A percentile compares a stretch with the other conserved stretches of the same genome.
Conservation (phyloP, 2,329 filamentous ascomycete species). For the Neonectria sp. region DNA sequence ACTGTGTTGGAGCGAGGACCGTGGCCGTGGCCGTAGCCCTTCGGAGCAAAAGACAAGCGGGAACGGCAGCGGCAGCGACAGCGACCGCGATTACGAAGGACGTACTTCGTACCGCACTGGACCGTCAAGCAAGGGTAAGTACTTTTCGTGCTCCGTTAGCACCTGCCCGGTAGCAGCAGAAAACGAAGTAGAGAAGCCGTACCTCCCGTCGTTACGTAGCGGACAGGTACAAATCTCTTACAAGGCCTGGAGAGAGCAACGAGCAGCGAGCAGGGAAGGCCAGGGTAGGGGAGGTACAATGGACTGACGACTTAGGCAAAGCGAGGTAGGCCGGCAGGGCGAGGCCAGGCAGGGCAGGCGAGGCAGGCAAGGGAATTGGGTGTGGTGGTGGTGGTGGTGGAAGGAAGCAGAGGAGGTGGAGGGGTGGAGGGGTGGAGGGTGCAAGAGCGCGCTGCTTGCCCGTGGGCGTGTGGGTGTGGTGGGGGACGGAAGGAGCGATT, state of each 20-base stretch:
- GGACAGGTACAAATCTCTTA: slow-evolving; percentile 41
- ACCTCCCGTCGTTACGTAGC: slow-evolving; percentile 15
- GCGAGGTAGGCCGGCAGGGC: slow-evolving; percentile 23
- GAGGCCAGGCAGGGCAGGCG: slow-evolving; percentile 26
- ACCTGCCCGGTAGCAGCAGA: slow-evolving; percentile 35
- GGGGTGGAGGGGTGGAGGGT: slow-evolving; percentile 41
- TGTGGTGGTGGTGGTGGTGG: slow-evolving; percentile 39
- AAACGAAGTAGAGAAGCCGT: slow-evolving; percentile 17
- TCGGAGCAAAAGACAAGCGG: slow-evolving; percentile 31
- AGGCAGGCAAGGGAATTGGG: slow-evolving; percentile 34
- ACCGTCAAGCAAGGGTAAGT: slow-evolving; percentile 22
- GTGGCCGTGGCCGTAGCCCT: slow-evolving; percentile 28
- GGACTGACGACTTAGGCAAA: slow-evolving; percentile 36
- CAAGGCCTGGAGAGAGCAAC: slow-evolving; percentile 17
- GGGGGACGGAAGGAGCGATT: slow-evolving; percentile 46
- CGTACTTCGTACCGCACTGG: slow-evolving; percentile 31
- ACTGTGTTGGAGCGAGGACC: slow-evolving; percentile 31
- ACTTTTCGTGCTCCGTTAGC: slow-evolving; percentile 31
- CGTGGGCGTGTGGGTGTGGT: slow-evolving; percentile 41
- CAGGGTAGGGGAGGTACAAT: slow-evolving; percentile 40
- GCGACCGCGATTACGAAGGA: slow-evolving; percentile 37
- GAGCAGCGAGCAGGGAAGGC: slow-evolving; percentile 28
- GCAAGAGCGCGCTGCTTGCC: slow-evolving; percentile 35
- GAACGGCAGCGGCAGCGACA: slow-evolving; percentile 22
- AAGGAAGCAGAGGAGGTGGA: slow-evolving; percentile 32